Evolutionary conservation across 345 rosid species (phyloP), one percentile per base, ranked within the genome.

Genomic region (Microcos paniculata): DNA sequence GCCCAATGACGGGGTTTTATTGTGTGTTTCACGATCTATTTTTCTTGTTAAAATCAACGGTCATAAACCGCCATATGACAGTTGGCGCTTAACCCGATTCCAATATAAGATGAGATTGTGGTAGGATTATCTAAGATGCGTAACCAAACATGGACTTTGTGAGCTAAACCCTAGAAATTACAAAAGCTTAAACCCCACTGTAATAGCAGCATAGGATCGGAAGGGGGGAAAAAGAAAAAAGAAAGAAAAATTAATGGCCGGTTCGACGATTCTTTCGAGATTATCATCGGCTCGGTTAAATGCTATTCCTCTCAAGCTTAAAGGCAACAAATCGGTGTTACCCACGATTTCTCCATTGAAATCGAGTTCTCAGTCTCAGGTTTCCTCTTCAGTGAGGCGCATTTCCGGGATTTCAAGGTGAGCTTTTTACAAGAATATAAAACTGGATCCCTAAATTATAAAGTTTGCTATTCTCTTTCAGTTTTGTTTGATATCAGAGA

Each of bases 361-460:
- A 62, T 68, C 85, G 23, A 72, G 43, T 69, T 73, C 73, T 51
- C 72, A 15, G 15, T 62, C 78, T 56, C 80, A 72, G 58, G 67
- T 76, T 43, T 71, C 77, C 55, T 51, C 84, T 43, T 75, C 84
- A 19, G 53, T 70, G 66, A 79, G 72, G 61, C 77, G 76, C 73
- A 64, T 68, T 65, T 79, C 82, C 48, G 43, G 45, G 57, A 61
- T 73, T 61, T 31, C 76, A 62, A 79, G 85, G 85, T 79, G 14
- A 46, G 56, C 74, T 33, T 77, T 77, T 77, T 7, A 30, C 53
- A 48, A 26, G 18, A 4, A 55, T 8, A 55, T n/a, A 51, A 23
- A 18, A 18, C 19, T 18, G 23, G 56, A 9, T 7, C 8, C 6
- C n/a, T 18, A 13, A 42, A 23, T 67, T 42, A 42, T 42, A 9